Conservation (phyloP, 768 basidiomycete species). For the Chlorophyllum brunneum region DNA sequence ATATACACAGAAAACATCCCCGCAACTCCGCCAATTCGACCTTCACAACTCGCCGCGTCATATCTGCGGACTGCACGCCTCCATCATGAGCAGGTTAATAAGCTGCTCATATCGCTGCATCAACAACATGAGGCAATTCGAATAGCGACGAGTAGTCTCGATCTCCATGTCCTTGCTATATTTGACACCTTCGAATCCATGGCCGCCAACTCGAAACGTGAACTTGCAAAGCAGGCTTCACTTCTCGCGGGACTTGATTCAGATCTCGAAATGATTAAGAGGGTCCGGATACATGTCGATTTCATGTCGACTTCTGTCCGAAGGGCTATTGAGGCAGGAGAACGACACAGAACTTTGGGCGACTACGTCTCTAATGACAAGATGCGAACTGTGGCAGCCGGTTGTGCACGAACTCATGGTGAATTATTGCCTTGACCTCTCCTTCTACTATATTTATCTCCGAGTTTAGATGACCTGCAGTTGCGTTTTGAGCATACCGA, state of each 20-base stretch:
- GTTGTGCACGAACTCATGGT: slow-evolving; percentile 69
- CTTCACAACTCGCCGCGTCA: slow-evolving; percentile 61
- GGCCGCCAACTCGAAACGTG: slow-evolving; percentile 48
- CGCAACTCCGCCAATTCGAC: slow-evolving; percentile 70
- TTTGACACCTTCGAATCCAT: slow-evolving; percentile 68
- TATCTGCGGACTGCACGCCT: slow-evolving; percentile 60
- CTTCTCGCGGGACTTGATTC: slow-evolving; percentile 63
- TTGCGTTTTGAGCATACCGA: slow-evolving; percentile 52
- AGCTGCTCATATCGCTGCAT: slow-evolving; percentile 47
- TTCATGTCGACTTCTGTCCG: slow-evolving; percentile 67
- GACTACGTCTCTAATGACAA: slow-evolving; percentile 77
- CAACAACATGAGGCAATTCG: slow-evolving; percentile 67
- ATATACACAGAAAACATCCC: slow-evolving; percentile 47
- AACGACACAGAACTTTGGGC: slow-evolving; percentile 63
- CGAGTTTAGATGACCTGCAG: slow-evolving; percentile 51
- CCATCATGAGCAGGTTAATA: slow-evolving; percentile 61
- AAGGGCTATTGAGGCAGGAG: slow-evolving; percentile 69
- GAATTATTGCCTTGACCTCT: slow-evolving; percentile 18
- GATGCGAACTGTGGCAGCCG: slow-evolving; percentile 78
- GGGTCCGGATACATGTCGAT: slow-evolving; percentile 67
- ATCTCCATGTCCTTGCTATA: slow-evolving; percentile 68
- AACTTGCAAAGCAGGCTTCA: slow-evolving; percentile 62
- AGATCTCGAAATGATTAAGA: slow-evolving; percentile 67
- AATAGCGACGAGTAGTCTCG: slow-evolving; percentile 70
- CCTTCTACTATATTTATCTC: background rate